Percentiles rank a stretch among this genome's conserved stretches.
These are phyloP conservation scores for Backusella tuberculispora DNA, from an alignment of 192 early-diverging fungal genomes.

Conservation along the genomic window DNA sequence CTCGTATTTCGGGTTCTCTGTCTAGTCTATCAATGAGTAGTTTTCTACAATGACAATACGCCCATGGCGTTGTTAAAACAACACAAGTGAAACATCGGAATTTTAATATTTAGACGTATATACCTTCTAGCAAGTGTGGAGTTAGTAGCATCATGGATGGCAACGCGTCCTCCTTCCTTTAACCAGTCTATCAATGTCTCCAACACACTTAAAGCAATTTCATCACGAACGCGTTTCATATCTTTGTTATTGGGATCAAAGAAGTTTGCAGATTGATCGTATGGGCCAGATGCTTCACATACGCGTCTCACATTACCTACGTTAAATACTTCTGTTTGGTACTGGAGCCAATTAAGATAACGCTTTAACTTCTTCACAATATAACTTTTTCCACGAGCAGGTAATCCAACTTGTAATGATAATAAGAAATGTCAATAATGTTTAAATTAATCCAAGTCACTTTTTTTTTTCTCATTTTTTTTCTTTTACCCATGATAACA, in stretches of 20 bases:
- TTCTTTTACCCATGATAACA: slow-evolving; percentile 82
- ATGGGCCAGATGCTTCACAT: slow-evolving; percentile 40
- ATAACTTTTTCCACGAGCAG: slow-evolving; percentile 94
- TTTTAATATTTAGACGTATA: neutral
- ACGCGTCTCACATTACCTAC: slow-evolving; percentile 93
- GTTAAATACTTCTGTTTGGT: slow-evolving; percentile 88
- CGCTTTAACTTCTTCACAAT: slow-evolving; percentile 95
- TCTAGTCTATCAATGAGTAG: slow-evolving; percentile 67
- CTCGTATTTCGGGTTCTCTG: slow-evolving; percentile 64
- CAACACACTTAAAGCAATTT: slow-evolving; percentile 88
- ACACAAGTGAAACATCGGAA: neutral
- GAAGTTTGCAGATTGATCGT: slow-evolving; percentile 78
- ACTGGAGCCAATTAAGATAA: slow-evolving; percentile 83
- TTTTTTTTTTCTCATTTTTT: neutral
- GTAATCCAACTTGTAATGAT: slow-evolving; percentile 79
- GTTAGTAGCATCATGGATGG: slow-evolving; percentile 96
- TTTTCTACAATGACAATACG: slow-evolving; percentile 37
- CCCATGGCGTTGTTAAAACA: neutral
- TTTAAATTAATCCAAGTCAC: too few species aligned
- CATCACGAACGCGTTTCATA: slow-evolving; percentile 79
- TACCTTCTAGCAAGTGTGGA: slow-evolving; percentile 83
- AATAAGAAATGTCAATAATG: neutral
- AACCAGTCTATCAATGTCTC: slow-evolving; percentile 93
- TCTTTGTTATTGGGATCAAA: slow-evolving; percentile 90
- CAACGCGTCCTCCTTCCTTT: slow-evolving; percentile 85